Percentiles rank a stretch among this genome's conserved stretches.
Evolutionary conservation across 495 filamentous ascomycete genomes (phyloP).

Genomic region (Hapsidospora chrysogenum): DNA sequence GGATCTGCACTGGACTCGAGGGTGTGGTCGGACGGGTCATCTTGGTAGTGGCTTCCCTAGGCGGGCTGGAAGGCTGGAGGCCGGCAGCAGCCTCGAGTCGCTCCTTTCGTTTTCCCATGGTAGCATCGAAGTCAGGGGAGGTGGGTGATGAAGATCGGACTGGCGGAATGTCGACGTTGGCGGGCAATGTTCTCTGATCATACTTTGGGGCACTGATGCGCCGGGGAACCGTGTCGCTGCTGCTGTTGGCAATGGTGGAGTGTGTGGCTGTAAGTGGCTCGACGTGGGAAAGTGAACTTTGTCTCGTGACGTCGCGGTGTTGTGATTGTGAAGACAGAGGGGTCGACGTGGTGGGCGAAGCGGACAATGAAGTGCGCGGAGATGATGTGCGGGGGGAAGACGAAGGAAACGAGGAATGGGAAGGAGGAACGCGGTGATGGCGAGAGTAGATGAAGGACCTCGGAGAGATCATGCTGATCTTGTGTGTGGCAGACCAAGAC

Average conservation of each 20-base stretch:
- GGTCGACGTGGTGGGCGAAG: background rate
- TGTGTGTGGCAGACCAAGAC: background rate
- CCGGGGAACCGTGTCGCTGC: background rate
- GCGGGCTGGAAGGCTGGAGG: slow-evolving; percentile 8
- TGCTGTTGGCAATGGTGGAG: background rate
- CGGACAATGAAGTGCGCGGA: slow-evolving; percentile 2
- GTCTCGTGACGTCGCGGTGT: too few species aligned
- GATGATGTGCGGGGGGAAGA: slow-evolving; percentile 4
- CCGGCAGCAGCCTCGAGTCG: slow-evolving; percentile 8
- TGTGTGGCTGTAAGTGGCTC: background rate
- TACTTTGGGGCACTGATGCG: background rate
- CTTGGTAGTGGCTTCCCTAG: slow-evolving; percentile 10
- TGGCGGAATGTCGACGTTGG: background rate
- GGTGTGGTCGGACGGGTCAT: slow-evolving; percentile 15
- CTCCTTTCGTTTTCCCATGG: background rate
- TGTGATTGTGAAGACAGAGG: background rate
- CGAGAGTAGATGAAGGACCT: slow-evolving; percentile 19
- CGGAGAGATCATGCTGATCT: slow-evolving; percentile 17
- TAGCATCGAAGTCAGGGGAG: background rate
- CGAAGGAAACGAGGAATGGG: slow-evolving; percentile 3
- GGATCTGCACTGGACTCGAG: slow-evolving; percentile 30
- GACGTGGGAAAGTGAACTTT: too few species aligned
- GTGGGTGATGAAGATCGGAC: background rate
- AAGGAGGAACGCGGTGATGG: slow-evolving; percentile 1
- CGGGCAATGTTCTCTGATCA: background rate